Conservation (phyloP, 768 basidiomycete species). For the Hericium rajendrae region DNA sequence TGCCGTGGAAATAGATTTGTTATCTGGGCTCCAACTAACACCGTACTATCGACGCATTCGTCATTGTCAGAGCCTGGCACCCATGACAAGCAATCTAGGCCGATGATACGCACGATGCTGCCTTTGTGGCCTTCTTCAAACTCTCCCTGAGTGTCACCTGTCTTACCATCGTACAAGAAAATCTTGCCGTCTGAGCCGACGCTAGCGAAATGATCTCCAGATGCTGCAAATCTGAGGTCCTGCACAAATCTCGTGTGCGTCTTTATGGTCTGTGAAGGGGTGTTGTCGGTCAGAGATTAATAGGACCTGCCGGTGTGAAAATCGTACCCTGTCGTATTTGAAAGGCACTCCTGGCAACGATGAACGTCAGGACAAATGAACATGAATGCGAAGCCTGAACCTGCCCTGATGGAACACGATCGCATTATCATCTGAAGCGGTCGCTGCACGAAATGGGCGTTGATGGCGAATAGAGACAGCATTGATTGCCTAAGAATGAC, state of each 20-base stretch:
- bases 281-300: not conserved
- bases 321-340: constrained; percentile 71
- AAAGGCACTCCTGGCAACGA: constrained; percentile 57
- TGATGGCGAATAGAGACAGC: constrained; percentile 82
- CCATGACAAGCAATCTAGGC: not conserved
- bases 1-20: constrained; percentile 66
- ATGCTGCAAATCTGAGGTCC: constrained; percentile 74
- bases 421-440: constrained; percentile 73
- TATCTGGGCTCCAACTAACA: constrained; percentile 73
- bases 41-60: constrained; percentile 39
- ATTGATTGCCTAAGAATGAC: constrained; percentile 55
- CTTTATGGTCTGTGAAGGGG: constrained; percentile 52
- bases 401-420: constrained; percentile 78
- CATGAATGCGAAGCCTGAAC: not conserved
- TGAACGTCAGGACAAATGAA: not conserved
- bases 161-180: constrained; percentile 86
- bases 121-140: constrained; percentile 68
- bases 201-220: constrained; percentile 77
- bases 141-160: constrained; percentile 68
- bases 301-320: not conserved
- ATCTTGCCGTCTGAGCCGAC: constrained; percentile 84
- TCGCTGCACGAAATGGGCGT: constrained; percentile 85
- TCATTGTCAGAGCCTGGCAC: not conserved
- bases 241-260: constrained; percentile 91
- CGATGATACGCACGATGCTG: constrained; percentile 47